Conservation (phyloP, 495 filamentous ascomycete species). For the Penicillium cosmopolitanum region DNA sequence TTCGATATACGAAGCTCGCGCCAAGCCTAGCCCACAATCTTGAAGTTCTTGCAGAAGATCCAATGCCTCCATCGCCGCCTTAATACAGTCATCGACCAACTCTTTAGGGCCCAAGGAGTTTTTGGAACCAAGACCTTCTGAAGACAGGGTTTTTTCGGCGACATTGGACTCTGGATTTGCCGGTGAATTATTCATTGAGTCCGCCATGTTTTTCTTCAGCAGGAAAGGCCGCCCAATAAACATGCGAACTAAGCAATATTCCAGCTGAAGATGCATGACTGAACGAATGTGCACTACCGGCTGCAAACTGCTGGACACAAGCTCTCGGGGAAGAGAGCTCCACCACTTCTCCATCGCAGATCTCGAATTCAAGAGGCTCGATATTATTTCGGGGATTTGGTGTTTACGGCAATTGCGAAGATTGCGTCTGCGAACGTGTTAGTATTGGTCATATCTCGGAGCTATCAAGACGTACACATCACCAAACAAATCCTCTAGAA, state of each 20-base stretch:
- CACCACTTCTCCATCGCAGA: constrained; percentile 30
- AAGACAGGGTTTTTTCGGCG: background rate
- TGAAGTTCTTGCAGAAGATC: constrained; percentile 31
- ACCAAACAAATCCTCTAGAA: constrained; percentile 31
- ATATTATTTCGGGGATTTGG: constrained; percentile 18
- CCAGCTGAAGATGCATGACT: constrained; percentile 33
- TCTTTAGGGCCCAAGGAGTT: constrained; percentile 12
- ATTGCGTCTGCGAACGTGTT: constrained; percentile 16
- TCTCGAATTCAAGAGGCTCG: constrained; percentile 16
- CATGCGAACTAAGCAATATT: constrained; percentile 37
- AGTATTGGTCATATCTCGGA: background rate
- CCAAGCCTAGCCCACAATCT: constrained; percentile 32
- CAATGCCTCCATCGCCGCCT: constrained; percentile 31
- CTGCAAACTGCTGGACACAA: constrained; percentile 6
- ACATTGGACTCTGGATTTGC: constrained; percentile 8
- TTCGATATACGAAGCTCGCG: constrained; percentile 41
- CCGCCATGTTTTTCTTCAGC: constrained; percentile 16
- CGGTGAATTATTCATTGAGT: constrained; percentile 10
- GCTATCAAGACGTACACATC: constrained; percentile 26
- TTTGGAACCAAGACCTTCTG: constrained; percentile 1
- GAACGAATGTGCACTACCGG: constrained; percentile 19
- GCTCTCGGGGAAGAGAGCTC: constrained; percentile 24
- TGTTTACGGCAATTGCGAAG: constrained; percentile 23
- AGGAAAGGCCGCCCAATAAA: constrained; percentile 40
- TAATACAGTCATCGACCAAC: constrained; percentile 32